A percentile compares a stretch with the other conserved stretches of the same genome.
Conservation (phyloP, 2,329 filamentous ascomycete genomes). For the Neoscytalidium dimidiatum region DNA sequence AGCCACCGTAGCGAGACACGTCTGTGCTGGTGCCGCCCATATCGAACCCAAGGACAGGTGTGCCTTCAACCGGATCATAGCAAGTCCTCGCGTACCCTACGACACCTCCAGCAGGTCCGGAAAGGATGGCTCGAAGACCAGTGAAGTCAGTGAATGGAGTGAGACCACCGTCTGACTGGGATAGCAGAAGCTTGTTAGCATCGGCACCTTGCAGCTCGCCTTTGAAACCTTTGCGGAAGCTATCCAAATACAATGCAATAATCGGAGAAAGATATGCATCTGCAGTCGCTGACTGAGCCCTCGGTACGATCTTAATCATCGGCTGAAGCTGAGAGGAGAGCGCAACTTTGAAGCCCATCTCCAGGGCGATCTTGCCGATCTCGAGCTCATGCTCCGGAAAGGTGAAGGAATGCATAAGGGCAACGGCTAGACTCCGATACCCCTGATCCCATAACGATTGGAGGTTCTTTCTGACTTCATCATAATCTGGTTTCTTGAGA, state of each 20-base stretch:
- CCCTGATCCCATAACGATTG: constrained; percentile 58
- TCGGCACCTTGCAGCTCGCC: constrained; percentile 44
- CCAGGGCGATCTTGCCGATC: constrained; percentile 30
- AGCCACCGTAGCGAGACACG: constrained; percentile 80
- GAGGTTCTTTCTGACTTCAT: constrained; percentile 24
- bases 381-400: constrained; percentile 32
- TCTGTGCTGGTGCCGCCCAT: constrained; percentile 91
- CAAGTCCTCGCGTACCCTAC: constrained; percentile 93
- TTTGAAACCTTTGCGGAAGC: constrained; percentile 31
- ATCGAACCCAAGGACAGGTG: constrained; percentile 89
- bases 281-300: constrained; percentile 29
- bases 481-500: constrained; percentile 53
- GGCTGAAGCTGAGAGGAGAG: constrained; percentile 27
- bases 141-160: constrained; percentile 57
- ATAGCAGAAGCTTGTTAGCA: constrained; percentile 86
- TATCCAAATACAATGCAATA: constrained; percentile 27
- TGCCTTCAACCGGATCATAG: constrained; percentile 79
- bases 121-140: constrained; percentile 81
- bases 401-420: constrained; percentile 36
- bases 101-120: constrained; percentile 88
- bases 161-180: constrained; percentile 78
- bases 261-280: constrained; percentile 33
- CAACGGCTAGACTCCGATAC: constrained; percentile 39
- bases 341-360: constrained; percentile 35
- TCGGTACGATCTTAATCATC: constrained; percentile 30